These are phyloP conservation scores for Neocucurbitaria cava DNA, from an alignment of 2,329 filamentous ascomycete genomes.

Conservation along the genomic window DNA sequence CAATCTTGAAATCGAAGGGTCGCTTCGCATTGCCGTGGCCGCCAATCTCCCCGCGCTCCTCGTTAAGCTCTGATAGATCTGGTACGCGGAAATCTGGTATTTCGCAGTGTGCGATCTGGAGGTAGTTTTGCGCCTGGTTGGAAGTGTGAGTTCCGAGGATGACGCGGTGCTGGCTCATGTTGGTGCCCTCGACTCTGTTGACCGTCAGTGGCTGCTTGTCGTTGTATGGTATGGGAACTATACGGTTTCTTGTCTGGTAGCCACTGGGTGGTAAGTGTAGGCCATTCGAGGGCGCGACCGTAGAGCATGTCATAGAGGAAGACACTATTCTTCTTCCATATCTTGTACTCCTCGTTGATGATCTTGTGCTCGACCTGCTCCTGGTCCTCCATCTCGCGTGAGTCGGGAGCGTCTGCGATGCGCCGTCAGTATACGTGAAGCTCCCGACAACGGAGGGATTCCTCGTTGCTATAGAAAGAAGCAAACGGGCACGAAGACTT, in stretches of 20 bases:
- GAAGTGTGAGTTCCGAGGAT: conserved; percentile 96
- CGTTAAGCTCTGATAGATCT: conserved; percentile 85
- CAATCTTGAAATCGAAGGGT: conserved; percentile 85
- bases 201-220: conserved; percentile 47
- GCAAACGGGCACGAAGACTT: conserved; percentile 10
- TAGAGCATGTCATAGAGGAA: conserved; percentile 99
- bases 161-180: conserved; percentile 85
- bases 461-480: not conserved
- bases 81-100: conserved; percentile 79
- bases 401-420: conserved; percentile 50
- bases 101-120: conserved; percentile 93
- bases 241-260: conserved; percentile 73
- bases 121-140: conserved; percentile 82
- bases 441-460: not conserved
- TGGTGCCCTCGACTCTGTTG: conserved; percentile 71
- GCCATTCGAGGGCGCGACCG: conserved; percentile 94
- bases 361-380: conserved; percentile 80
- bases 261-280: conserved; percentile 97
- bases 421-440: conserved; percentile 4
- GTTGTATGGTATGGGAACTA: not conserved
- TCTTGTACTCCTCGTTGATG: conserved; percentile 99
- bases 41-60: conserved; percentile 90
- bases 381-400: conserved; percentile 68
- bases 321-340: conserved; percentile 99
- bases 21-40: conserved; percentile 83